Evolutionary conservation across 208 protist species (phyloP).

Genomic region (Leishmania aethiopica): DNA sequence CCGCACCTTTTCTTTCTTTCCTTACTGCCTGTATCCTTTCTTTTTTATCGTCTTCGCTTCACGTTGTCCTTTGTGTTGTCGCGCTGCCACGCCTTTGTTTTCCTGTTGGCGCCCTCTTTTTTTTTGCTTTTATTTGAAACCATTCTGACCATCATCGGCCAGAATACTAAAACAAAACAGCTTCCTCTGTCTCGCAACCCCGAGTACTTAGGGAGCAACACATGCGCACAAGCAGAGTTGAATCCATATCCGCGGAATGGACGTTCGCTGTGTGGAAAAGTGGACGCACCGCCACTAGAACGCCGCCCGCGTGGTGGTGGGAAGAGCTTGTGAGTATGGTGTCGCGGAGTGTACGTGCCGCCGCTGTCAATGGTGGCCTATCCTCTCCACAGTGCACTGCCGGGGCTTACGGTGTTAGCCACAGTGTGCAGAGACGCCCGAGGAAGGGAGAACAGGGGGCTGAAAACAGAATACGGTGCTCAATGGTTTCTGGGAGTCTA

Average conservation of each 20-base stretch:
- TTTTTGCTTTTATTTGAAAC: background rate
- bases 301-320: background rate
- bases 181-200: background rate
- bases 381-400: background rate
- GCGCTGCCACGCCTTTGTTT: no score
- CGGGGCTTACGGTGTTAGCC: background rate
- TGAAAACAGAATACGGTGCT: background rate
- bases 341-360: background rate
- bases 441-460: background rate
- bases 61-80: no score
- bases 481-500: background rate
- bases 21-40: no score
- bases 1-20: no score
- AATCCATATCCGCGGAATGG: background rate
- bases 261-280: background rate
- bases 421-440: background rate
- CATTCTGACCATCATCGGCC: background rate
- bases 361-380: background rate
- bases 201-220: background rate
- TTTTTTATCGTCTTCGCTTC: no score
- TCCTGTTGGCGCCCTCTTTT: no score
- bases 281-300: background rate
- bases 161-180: background rate
- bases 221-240: background rate
- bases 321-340: background rate